Base-by-base conservation (phyloP, 768 basidiomycete genomes). In the Rhizopogon salebrosus region DNA sequence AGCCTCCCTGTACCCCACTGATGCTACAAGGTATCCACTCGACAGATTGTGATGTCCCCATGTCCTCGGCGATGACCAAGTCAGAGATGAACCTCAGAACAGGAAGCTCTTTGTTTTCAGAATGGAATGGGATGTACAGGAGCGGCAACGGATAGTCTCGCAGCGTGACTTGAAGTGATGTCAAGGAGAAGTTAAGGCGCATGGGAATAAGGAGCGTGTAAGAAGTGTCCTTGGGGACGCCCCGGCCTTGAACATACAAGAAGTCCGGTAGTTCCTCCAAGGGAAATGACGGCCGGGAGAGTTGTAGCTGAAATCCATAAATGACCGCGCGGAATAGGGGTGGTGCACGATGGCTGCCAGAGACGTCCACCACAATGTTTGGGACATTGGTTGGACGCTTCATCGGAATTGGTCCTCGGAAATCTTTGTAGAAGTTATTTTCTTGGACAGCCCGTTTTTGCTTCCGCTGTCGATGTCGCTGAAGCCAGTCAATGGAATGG, bases 101-200 rank as follows among this genome's bases (percentile, higher is more conserved):
- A 10, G 78, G 65, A 18, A 67, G 60, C 5, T 60, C 69, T 24
- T 74, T 69, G 2, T 55, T 57, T 13, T 37, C 37, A 36, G 70
- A 57, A 53, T 72, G 70, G 14, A 79, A 62, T 31, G 88, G 87
- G 40, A 95, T 78, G 61, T 84, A 75, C n/a, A 93, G 69, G 48
- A 98, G 66, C 1, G 94, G 92, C 29, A 97, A 69, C 2, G 94
- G 92, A 69, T 95, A 95, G 70, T 95, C 93, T 29, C 95, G 85
- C 8, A 95, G 74, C 4, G 79, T 78, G 40, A 84, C 71, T 42
- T 76, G 76, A 16, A 85, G 68, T n/a, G 82, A 77, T 3, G 77
- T 72, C 48, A 92, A 72, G 2, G 80, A 75, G 67, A 92, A 82
- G 34, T 79, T 76, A 18, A 98, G 66, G 62, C 93, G 87, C 60